phyloP scores from a whole-genome alignment of 176 grass and related monocot species.

The Areca catechu region DNA sequence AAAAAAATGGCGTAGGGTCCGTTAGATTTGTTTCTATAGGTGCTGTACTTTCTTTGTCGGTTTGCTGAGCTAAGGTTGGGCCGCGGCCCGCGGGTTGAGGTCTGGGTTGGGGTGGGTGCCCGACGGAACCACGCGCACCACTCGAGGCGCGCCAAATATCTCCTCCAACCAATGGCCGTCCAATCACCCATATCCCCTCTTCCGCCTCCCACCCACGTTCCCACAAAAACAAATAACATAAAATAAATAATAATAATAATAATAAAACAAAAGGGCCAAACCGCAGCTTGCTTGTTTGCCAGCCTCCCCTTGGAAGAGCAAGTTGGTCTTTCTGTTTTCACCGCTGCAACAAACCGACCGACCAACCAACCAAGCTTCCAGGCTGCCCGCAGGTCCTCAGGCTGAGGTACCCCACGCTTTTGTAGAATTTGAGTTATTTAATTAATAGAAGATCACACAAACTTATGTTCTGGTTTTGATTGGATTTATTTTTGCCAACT shows the following conservation, averaged over 20 bases:
- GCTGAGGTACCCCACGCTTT: too few species aligned
- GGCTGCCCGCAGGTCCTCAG: conserved; percentile 20
- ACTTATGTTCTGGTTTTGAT: too few species aligned
- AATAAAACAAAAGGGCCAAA: neutral
- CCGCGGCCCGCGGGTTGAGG: too few species aligned
- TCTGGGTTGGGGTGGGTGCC: neutral
- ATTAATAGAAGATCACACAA: too few species aligned
- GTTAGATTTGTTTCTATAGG: too few species aligned
- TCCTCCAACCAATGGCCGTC: conserved; percentile 67
- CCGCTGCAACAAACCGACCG: neutral
- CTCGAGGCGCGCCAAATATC: conserved; percentile 35
- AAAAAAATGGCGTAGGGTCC: too few species aligned
- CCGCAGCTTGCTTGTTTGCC: too few species aligned
- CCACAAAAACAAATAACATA: neutral
- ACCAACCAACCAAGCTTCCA: neutral
- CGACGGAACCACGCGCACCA: conserved; percentile 1
- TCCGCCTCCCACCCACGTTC: neutral
- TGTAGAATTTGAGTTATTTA: too few species aligned
- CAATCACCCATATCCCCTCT: conserved; percentile 23
- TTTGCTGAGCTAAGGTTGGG: too few species aligned
- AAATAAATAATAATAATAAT: neutral
- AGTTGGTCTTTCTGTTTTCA: neutral
- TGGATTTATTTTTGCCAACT: too few species aligned
- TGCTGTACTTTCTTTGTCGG: too few species aligned
- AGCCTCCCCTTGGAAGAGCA: neutral